These are phyloP conservation scores for Saposhnikovia divaricata DNA, from an alignment of 129 eudicot genomes.

Conservation along the genomic window DNA sequence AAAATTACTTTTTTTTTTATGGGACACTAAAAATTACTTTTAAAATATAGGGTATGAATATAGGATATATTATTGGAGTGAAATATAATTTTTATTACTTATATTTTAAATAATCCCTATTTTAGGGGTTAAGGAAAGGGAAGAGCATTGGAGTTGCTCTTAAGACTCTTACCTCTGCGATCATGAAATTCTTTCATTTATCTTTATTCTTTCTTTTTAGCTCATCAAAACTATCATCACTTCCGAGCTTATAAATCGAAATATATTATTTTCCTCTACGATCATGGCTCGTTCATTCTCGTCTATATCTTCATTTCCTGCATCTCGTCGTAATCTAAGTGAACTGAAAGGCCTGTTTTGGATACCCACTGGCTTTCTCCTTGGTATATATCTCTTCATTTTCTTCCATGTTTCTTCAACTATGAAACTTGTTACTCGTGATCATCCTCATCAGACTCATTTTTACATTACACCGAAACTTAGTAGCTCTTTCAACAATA, in stretches of 20 bases:
- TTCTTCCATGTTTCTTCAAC: slow-evolving; percentile 41
- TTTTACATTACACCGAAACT: slow-evolving; percentile 12
- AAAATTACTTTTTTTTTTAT: too few species aligned
- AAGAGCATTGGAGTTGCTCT: too few species aligned
- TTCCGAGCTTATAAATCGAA: neutral
- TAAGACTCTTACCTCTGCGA: neutral
- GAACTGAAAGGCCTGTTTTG: slow-evolving; percentile 33
- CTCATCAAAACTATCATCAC: neutral
- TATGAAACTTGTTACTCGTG: slow-evolving; percentile 23
- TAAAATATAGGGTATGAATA: too few species aligned
- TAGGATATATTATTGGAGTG: too few species aligned
- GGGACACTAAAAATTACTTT: too few species aligned
- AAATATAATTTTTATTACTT: too few species aligned
- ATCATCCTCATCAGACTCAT: slow-evolving; percentile 24
- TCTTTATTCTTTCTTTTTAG: neutral
- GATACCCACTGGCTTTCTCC: slow-evolving; percentile 35
- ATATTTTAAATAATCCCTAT: too few species aligned
- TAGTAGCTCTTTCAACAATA: neutral
- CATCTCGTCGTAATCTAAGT: slow-evolving; percentile 6
- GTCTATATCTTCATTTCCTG: slow-evolving; percentile 18
- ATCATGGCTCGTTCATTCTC: slow-evolving; percentile 20
- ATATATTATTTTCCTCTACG: neutral
- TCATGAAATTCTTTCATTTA: neutral
- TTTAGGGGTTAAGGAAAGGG: too few species aligned
- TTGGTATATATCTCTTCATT: slow-evolving; percentile 33